Evolutionary conservation across 2,329 filamentous ascomycete species (phyloP), one percentile per base, ranked within the genome.

Genomic region (Fusarium globosum): DNA sequence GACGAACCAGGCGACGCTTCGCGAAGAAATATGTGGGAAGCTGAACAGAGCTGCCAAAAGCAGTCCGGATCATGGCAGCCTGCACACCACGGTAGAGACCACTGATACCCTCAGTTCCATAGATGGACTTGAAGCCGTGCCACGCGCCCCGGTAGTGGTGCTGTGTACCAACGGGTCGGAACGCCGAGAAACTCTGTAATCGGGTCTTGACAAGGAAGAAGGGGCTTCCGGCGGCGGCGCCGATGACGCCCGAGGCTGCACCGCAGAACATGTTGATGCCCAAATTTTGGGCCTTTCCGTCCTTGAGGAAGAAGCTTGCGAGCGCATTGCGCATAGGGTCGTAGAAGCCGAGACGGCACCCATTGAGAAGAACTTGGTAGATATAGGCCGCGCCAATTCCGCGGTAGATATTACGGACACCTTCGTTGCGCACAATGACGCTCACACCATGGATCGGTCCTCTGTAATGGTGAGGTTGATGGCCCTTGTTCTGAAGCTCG

Each of bases 191-290:
- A 76, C 94, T 97, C 84, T 99, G 96, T 65, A 99, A 87, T 48
- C 96, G 91, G 7, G 96, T 99, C 87, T 99, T 99, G 82, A 98
- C 93, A 61, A 99, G 90, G 88, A 99, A 99, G 84, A 99, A 98
- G 6, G 96, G 96, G 61, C 94, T 97, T 43, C 96, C 96, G 28
- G 93, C 93, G n/a, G 93, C 93, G 14, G 96, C 96, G 74, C 96
- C 96, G 65, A 99, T 89, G 71, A 99, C 90, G 61, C 96, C 96
- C 7, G 95, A 97, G 18, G 90, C 86, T 26, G 96, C 96, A 77
- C 96, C 96, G 64, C 94, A 93, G 81, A 98, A 92, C 86, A 99
- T 94, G 85, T 99, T 99, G 83, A 98, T 89, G 41, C 90, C 93
- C 65, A 98, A 88, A 76, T 91, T 96, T 83, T 99, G 96, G 35